Percentiles rank a stretch among this genome's conserved stretches.
Conservation (phyloP, 2,329 filamentous ascomycete species). For the Corinectria fuckeliana region DNA sequence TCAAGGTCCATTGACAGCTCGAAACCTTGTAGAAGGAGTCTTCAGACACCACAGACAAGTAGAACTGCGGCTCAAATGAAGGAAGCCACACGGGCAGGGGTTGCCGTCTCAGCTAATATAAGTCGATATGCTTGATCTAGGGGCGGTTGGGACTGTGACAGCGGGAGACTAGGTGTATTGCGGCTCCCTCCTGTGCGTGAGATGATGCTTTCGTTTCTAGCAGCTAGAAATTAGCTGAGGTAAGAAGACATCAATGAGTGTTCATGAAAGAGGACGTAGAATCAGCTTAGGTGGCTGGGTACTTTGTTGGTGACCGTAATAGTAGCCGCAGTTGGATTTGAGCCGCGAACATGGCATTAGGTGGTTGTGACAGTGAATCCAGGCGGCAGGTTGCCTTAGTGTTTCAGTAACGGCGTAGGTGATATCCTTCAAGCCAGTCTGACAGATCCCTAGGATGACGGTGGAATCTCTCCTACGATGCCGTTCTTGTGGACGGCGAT, state of each 20-base stretch:
- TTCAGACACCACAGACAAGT: background rate
- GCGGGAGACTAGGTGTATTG: background rate
- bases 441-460: background rate
- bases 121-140: background rate
- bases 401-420: background rate
- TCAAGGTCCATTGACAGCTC: too few relatives aligned
- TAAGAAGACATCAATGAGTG: background rate
- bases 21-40: background rate
- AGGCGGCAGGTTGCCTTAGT: background rate
- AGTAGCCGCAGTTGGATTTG: background rate
- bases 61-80: background rate
- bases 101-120: background rate
- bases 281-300: background rate
- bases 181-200: background rate
- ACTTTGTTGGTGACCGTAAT: background rate
- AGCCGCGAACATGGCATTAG: background rate
- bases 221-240: background rate
- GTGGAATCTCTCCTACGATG: background rate
- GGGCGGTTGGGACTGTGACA: background rate
- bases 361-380: background rate
- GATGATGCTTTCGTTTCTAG: background rate
- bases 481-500: too few relatives aligned
- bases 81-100: background rate
- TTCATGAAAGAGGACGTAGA: background rate
- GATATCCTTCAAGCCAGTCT: background rate